These are phyloP conservation scores for Aspergillus neotritici DNA, from an alignment of 2,329 filamentous ascomycete species.

Conservation along the genomic window DNA sequence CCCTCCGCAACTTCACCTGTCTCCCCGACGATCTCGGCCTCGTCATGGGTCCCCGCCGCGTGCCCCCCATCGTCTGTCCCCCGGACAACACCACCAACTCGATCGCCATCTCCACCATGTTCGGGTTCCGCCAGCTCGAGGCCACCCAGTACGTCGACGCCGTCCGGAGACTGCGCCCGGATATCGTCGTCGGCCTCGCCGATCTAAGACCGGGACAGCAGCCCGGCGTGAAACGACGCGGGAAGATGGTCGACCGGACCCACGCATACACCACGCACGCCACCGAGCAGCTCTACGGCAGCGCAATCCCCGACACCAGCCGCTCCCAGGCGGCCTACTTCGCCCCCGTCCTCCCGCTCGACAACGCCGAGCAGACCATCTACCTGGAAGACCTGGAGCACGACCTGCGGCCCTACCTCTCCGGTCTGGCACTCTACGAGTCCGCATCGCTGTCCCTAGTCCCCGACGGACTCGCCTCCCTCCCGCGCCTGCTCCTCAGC, in stretches of 20 bases:
- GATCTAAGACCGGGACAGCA: conserved; percentile 61
- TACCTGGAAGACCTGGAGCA: conserved; percentile 72
- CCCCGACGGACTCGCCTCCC: conserved; percentile 51
- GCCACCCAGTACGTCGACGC: conserved; percentile 64
- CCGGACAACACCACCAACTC: conserved; percentile 62
- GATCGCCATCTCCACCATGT: conserved; percentile 76
- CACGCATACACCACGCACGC: conserved; percentile 73
- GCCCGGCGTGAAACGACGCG: conserved; percentile 65
- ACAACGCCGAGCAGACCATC: conserved; percentile 67
- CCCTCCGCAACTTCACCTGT: conserved; percentile 71
- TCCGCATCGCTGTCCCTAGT: conserved; percentile 63
- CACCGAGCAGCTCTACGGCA: conserved; percentile 43
- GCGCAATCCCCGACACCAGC: conserved; percentile 24
- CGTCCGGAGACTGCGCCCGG: conserved; percentile 62
- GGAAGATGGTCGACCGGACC: conserved; percentile 80
- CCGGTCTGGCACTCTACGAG: conserved; percentile 74
- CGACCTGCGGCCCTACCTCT: conserved; percentile 52
- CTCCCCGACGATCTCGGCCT: conserved; percentile 61
- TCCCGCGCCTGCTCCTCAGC: conserved; percentile 72
- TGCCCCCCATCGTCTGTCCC: conserved; percentile 67
- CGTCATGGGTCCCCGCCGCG: conserved; percentile 70
- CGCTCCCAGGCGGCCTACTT: conserved; percentile 50
- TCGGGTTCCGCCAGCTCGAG: conserved; percentile 70
- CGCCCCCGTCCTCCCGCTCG: conserved; percentile 66
- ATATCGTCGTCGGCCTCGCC: conserved; percentile 72